A percentile compares a stretch with the other conserved stretches of the same genome.
Evolutionary conservation across 2,329 filamentous ascomycete genomes (phyloP).

Genomic region (Hymenoscyphus salicellus): DNA sequence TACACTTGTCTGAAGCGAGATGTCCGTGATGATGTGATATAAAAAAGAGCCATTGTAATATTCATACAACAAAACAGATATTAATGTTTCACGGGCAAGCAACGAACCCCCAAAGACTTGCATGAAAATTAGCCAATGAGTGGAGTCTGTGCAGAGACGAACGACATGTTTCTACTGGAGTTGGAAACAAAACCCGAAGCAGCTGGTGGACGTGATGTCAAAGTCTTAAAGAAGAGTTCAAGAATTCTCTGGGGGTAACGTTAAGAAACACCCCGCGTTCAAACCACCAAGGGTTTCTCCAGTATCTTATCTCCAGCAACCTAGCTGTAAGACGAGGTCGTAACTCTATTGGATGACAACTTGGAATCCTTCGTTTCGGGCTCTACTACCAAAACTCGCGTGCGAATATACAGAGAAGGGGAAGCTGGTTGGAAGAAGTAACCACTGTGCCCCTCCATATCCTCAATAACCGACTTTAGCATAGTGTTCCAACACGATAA

Average conservation of each 20-base stretch:
- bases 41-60: too few species aligned
- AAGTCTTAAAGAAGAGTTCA: too few species aligned
- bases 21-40: too few species aligned
- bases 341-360: too few species aligned
- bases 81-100: too few species aligned
- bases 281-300: background rate
- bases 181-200: background rate
- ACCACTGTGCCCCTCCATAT: background rate
- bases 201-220: background rate
- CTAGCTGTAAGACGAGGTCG: background rate
- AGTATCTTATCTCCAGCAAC: background rate
- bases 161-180: background rate
- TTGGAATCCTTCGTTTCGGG: too few species aligned
- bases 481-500: background rate
- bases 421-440: background rate
- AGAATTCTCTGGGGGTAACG: too few species aligned
- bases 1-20: too few species aligned
- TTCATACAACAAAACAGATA: too few species aligned
- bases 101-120: background rate
- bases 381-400: too few species aligned
- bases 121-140: background rate
- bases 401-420: too few species aligned
- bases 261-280: background rate
- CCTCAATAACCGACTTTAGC: background rate
- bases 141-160: background rate